These are phyloP conservation scores for Rhizophagus clarus DNA, from an alignment of 192 early-diverging fungal species.

Conservation along the genomic window DNA sequence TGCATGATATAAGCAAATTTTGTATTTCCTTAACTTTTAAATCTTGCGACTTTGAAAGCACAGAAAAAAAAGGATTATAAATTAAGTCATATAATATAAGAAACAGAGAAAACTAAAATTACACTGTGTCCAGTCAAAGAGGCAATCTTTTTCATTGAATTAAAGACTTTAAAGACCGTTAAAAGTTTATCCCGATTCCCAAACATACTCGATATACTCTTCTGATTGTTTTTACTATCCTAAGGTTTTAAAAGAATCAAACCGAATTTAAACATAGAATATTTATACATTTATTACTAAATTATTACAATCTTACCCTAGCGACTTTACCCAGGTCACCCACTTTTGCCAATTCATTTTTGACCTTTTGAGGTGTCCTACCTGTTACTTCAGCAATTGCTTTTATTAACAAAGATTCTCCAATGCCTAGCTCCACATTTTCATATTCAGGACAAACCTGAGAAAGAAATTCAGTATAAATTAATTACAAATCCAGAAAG, in stretches of 20 bases:
- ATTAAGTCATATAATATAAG: neutral
- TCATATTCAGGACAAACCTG: conserved; percentile 93
- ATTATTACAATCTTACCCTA: conserved; percentile 47
- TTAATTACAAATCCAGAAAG: neutral
- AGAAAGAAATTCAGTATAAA: neutral
- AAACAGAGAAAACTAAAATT: conserved; percentile 28
- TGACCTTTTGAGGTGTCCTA: conserved; percentile 70
- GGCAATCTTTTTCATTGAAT: conserved; percentile 86
- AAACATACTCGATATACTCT: neutral
- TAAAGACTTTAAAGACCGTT: conserved; percentile 80
- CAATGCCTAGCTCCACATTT: conserved; percentile 93
- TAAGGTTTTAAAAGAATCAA: conserved; percentile 11
- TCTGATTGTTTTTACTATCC: conserved; percentile 79
- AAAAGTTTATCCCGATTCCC: conserved; percentile 56
- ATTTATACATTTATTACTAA: neutral
- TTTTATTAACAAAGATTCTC: conserved; percentile 91
- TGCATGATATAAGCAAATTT: conserved; percentile 73
- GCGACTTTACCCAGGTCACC: conserved; percentile 95
- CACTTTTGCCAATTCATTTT: conserved; percentile 69
- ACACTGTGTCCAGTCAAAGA: conserved; percentile 73
- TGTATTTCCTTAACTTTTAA: conserved; percentile 79
- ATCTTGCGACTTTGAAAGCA: conserved; percentile 64
- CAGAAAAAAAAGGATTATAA: neutral
- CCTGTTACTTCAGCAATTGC: conserved; percentile 92
- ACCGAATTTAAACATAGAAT: neutral